Conservation (phyloP, 1,139 yeast genomes). For the Nadsonia starkeyi-henricii region DNA sequence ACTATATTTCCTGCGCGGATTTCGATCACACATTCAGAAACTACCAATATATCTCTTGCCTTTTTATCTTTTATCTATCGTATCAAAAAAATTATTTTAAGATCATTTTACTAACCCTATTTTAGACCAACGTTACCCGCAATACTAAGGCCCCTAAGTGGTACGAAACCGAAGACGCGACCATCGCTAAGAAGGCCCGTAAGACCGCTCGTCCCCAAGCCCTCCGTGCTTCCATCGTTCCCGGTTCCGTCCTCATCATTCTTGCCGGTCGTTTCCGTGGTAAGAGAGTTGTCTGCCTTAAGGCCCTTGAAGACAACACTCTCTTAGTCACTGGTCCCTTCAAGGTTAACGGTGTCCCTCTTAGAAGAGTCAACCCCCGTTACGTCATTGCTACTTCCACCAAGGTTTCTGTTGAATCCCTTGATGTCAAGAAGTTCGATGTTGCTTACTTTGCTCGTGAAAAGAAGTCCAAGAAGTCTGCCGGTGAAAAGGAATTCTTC, state of each 20-base stretch:
- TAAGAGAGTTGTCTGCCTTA: conserved; percentile 98
- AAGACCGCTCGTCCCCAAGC: conserved; percentile 44
- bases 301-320: conserved; percentile 97
- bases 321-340: conserved; percentile 97
- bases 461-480: conserved; percentile 57
- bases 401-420: conserved; percentile 63
- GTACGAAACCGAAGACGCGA: conserved; percentile 80
- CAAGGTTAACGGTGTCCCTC: conserved; percentile 99
- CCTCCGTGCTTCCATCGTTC: conserved; percentile 88
- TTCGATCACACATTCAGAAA: too few relatives aligned
- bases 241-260: conserved; percentile 96
- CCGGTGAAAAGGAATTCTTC: conserved; percentile 81
- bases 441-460: conserved; percentile 97
- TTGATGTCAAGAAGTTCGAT: conserved; percentile 85
- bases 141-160: conserved; percentile 59
- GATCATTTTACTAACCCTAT: neutral
- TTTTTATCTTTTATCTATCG: too few relatives aligned
- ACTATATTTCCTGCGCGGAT: too few relatives aligned
- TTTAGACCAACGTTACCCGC: neutral
- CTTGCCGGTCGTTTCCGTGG: conserved; percentile 99
- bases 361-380: conserved; percentile 98
- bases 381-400: conserved; percentile 99
- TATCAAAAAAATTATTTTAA: too few relatives aligned
- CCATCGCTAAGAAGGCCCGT: conserved; percentile 1
- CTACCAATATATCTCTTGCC: too few relatives aligned